Evolutionary conservation across 768 basidiomycete genomes (phyloP).

Genomic region (Candolleomyces eurysporus): DNA sequence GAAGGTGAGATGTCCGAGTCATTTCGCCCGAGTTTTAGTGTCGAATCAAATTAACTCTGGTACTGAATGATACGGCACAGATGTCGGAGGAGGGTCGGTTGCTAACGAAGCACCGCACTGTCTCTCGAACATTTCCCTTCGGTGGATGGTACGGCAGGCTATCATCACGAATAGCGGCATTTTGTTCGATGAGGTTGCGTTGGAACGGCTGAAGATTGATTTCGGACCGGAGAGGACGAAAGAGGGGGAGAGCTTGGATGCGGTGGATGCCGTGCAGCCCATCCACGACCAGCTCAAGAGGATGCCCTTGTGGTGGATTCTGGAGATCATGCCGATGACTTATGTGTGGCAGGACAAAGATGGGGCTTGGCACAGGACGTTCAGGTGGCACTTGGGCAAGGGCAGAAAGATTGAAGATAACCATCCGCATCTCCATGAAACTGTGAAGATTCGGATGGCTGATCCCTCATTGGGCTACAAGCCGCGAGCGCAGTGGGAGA

Average conservation of each 20-base stretch:
- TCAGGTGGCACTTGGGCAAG: slow-evolving; percentile 56
- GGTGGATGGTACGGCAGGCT: slow-evolving; percentile 79
- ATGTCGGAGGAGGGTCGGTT: slow-evolving; percentile 68
- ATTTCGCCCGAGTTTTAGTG: neutral
- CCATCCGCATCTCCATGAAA: slow-evolving; percentile 58
- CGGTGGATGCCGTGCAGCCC: slow-evolving; percentile 44
- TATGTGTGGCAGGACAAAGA: slow-evolving; percentile 56
- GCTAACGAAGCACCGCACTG: slow-evolving; percentile 38
- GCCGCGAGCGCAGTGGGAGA: slow-evolving; percentile 53
- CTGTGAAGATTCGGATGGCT: slow-evolving; percentile 59
- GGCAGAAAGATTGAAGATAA: slow-evolving; percentile 48
- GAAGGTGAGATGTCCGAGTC: slow-evolving; percentile 42
- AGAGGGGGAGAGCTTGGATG: slow-evolving; percentile 10
- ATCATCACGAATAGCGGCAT: slow-evolving; percentile 58
- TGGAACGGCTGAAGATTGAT: slow-evolving; percentile 42
- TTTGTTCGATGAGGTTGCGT: slow-evolving; percentile 49
- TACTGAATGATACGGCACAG: slow-evolving; percentile 27
- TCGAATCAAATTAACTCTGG: neutral
- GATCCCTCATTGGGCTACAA: slow-evolving; percentile 47
- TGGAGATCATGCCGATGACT: slow-evolving; percentile 60
- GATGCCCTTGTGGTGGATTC: slow-evolving; percentile 60
- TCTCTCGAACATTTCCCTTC: slow-evolving; percentile 61
- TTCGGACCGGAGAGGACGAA: slow-evolving; percentile 10
- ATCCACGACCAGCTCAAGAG: slow-evolving; percentile 50
- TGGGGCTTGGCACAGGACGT: slow-evolving; percentile 52